A percentile compares a stretch with the other conserved stretches of the same genome.
These are phyloP conservation scores for Aspergillus taichungensis DNA, from an alignment of 495 filamentous ascomycete genomes.

Conservation along the genomic window DNA sequence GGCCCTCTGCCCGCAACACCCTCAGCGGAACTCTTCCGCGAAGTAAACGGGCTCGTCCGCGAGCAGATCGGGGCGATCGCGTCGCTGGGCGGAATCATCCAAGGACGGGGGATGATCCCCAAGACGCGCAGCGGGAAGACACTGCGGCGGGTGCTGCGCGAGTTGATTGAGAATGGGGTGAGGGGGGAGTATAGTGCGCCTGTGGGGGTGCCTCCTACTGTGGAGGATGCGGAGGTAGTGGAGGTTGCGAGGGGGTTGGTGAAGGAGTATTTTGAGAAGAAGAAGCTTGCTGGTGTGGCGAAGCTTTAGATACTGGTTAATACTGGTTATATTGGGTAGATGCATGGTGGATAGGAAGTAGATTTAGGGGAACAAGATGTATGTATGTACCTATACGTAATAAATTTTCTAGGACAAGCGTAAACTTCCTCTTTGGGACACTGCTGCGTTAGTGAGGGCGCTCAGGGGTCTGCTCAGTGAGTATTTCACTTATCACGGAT, in stretches of 20 bases:
- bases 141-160: slow-evolving; percentile 66
- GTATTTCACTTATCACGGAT: background rate
- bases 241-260: slow-evolving; percentile 46
- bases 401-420: background rate
- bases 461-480: background rate
- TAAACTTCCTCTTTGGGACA: background rate
- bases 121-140: slow-evolving; percentile 88
- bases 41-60: slow-evolving; percentile 58
- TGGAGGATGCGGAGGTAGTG: slow-evolving; percentile 51
- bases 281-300: slow-evolving; percentile 29
- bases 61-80: slow-evolving; percentile 84
- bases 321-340: too few species aligned
- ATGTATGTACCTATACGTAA: background rate
- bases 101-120: slow-evolving; percentile 82
- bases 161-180: slow-evolving; percentile 61
- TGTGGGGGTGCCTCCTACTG: slow-evolving; percentile 49
- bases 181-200: slow-evolving; percentile 41
- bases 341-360: too few species aligned
- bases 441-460: background rate
- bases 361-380: too few species aligned
- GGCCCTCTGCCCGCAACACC: slow-evolving; percentile 37
- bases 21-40: slow-evolving; percentile 44
- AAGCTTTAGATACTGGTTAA: slow-evolving; percentile 41
- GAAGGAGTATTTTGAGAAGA: slow-evolving; percentile 46
- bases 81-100: slow-evolving; percentile 71